These are phyloP conservation scores for Marsdenia floribunda DNA, from an alignment of 257 asterid species.

Conservation along the genomic window DNA sequence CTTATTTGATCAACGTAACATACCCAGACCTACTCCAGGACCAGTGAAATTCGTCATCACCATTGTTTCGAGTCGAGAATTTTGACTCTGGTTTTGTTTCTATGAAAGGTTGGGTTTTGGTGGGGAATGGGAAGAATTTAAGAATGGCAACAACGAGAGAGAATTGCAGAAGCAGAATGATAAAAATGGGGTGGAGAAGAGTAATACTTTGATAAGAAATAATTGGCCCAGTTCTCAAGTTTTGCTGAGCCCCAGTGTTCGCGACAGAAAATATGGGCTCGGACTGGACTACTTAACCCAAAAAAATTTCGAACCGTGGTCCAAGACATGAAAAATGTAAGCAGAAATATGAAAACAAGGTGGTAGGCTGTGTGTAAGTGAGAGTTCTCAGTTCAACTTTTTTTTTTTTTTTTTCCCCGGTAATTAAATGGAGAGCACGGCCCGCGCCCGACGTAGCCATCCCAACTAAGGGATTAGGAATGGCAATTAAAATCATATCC, in stretches of 20 bases:
- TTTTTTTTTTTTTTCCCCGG: no score
- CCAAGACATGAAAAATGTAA: no score
- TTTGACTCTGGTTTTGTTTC: not conserved
- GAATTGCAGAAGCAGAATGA: not conserved
- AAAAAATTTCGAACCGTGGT: no score
- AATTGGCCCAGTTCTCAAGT: not conserved
- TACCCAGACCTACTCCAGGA: conserved; percentile 75
- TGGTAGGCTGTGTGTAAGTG: no score
- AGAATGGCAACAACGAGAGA: not conserved
- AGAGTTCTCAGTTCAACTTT: no score
- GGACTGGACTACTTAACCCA: not conserved
- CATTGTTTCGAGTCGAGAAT: conserved; percentile 22
- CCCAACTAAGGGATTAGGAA: no score
- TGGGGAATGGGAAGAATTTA: not conserved
- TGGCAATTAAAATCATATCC: no score
- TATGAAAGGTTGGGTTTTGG: not conserved
- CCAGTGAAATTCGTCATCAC: conserved; percentile 64
- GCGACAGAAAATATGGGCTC: not conserved
- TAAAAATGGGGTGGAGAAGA: not conserved
- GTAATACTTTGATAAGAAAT: not conserved
- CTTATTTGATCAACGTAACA: conserved; percentile 9
- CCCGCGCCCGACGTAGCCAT: no score
- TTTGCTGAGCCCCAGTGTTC: not conserved
- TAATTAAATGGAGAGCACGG: no score
- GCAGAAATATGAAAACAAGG: no score